Evolutionary conservation across 164 flowering plant genomes (phyloP).

Genomic region (Liquidambar formosana): DNA sequence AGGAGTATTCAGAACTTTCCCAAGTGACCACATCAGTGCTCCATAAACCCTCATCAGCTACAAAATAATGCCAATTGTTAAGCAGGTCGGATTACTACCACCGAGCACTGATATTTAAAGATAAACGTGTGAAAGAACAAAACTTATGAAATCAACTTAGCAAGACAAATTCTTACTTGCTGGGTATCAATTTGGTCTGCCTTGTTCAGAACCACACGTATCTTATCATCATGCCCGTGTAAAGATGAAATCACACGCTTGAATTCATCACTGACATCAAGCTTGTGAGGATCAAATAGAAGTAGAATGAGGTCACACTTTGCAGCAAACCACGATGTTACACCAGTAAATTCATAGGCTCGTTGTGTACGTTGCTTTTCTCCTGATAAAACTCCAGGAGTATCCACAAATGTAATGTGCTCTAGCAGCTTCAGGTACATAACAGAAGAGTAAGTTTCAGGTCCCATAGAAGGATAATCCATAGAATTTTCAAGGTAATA

Average conservation of each 20-base stretch:
- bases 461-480: constrained; percentile 1
- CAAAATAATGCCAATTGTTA: constrained; percentile 5
- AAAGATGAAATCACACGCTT: constrained; percentile 91
- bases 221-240: constrained; percentile 97
- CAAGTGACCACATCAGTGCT: constrained; percentile 83
- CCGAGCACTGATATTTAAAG: neutral
- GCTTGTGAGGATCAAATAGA: constrained; percentile 94
- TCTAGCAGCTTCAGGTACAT: constrained; percentile 68
- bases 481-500: neutral
- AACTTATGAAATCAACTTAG: neutral
- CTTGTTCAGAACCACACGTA: constrained; percentile 94
- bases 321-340: constrained; percentile 98
- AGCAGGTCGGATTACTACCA: neutral
- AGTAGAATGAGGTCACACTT: constrained; percentile 92
- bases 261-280: constrained; percentile 96
- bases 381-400: constrained; percentile 97
- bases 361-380: constrained; percentile 97
- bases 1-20: constrained; percentile 75
- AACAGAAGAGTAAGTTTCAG: constrained; percentile 9
- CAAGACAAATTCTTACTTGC: constrained; percentile 50
- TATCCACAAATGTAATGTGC: constrained; percentile 91
- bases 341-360: constrained; percentile 96
- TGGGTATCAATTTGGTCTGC: constrained; percentile 99
- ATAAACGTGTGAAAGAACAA: neutral
- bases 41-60: constrained; percentile 89